A percentile compares a stretch with the other conserved stretches of the same genome.
Conservation (phyloP, 148 eudicot genomes). For the Camellia lanceoleosa region DNA sequence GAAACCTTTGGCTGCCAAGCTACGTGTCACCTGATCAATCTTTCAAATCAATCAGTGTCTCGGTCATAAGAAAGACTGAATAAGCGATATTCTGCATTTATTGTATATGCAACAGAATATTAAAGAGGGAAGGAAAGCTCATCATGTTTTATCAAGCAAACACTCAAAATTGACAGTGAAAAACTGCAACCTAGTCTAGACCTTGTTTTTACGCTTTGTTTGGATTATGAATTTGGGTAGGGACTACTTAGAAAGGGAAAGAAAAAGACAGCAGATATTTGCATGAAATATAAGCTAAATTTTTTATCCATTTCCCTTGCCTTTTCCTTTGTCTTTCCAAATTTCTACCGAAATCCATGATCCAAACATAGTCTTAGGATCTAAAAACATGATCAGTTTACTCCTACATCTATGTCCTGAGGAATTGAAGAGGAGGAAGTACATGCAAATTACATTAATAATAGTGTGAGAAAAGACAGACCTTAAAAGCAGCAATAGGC, state of each 20-base stretch:
- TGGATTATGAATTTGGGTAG: too few relatives aligned
- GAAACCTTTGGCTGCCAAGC: constrained; percentile 96
- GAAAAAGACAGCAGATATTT: too few relatives aligned
- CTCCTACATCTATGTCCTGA: neutral
- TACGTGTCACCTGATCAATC: constrained; percentile 69
- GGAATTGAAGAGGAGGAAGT: neutral
- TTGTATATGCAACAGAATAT: neutral
- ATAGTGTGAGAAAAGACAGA: constrained; percentile 16
- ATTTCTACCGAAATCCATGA: too few relatives aligned
- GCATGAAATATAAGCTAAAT: too few relatives aligned
- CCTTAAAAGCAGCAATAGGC: constrained; percentile 93
- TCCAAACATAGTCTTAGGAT: neutral
- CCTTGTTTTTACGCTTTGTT: too few relatives aligned
- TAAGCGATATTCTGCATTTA: neutral
- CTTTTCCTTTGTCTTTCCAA: too few relatives aligned
- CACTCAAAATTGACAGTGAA: neutral
- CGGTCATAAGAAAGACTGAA: neutral
- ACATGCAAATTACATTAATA: neutral
- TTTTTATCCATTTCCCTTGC: too few relatives aligned
- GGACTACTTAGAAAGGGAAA: too few relatives aligned
- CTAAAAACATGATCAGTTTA: neutral
- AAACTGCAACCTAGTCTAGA: too few relatives aligned
- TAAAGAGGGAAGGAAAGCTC: neutral
- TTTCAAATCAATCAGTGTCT: neutral
- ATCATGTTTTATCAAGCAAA: neutral